Base-by-base conservation (phyloP, 2,329 filamentous ascomycete species). In the Pezizomycotina sp. region DNA sequence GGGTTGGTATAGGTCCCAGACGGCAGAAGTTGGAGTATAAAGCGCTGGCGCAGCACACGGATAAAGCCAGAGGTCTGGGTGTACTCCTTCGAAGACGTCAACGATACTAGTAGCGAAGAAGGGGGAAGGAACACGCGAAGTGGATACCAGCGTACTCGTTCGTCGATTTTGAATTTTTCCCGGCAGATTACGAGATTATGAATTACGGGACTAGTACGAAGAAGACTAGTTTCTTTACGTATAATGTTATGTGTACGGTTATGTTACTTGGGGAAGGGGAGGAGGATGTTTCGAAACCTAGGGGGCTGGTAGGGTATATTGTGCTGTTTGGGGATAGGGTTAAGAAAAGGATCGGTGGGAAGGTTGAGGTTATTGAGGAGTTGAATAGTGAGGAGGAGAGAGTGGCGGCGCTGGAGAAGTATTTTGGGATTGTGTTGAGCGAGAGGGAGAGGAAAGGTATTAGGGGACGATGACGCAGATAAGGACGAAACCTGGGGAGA, bases 361-460 rank as follows among this genome's bases (percentile, higher is more conserved):
- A 60, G 53, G 66, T 64, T 10, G 56, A 59, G 42, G 48, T 66
- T 8, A 48, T 73, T 6, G 53, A 58, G 42, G 56, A 54, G 27
- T 62, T 68, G 39, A 52, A 53, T 47, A 65, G 45, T 0, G 72
- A 77, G 49, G 53, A 53, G 6, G 66, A 73, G 51, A 60, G 69
- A 27, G 53, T 71, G n/a, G 42, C 55, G 37, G 66, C 59, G 7
- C 49, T 74, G 45, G 59, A 57, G 33, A 58, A 62, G 43, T 62
- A 60, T 49, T 71, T 74, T 55, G 63, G 57, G 8, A 63, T 74
- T 43, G 54, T 56, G 20, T 53, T 74, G 42, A 61, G 57, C 2
- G 55, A 60, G 2, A 60, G 66, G 45, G 69, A 73, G 51, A 57
- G 53, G 20, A 49, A 53, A 16, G 66, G 61, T 3, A 68, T 74